phyloP scores from a whole-genome alignment of 129 eudicot genomes.

The Saposhnikovia divaricata region DNA sequence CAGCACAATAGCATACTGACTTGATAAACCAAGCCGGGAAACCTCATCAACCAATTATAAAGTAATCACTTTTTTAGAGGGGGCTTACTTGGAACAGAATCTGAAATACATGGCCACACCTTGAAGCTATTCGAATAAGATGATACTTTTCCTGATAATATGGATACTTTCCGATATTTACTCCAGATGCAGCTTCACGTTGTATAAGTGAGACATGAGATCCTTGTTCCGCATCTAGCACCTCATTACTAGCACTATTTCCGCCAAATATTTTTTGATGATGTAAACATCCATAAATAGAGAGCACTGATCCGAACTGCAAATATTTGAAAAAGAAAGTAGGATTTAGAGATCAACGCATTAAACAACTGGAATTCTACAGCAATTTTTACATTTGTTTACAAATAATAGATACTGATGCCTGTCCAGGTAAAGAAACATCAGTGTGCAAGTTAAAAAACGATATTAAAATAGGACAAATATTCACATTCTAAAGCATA shows the following conservation, averaged over 20 bases:
- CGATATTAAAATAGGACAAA: not conserved
- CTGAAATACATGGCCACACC: slow-evolving; percentile 50
- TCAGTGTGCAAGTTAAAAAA: not conserved
- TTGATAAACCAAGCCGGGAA: not conserved
- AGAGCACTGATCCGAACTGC: slow-evolving; percentile 63
- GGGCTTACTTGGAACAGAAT: slow-evolving; percentile 53
- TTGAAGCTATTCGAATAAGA: slow-evolving; percentile 20
- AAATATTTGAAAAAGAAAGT: not conserved
- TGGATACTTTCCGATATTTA: not conserved
- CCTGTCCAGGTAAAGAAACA: not conserved
- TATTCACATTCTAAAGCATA: not conserved
- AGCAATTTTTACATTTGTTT: not conserved
- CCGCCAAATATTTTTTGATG: slow-evolving; percentile 19
- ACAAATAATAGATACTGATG: not conserved
- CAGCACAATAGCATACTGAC: not conserved
- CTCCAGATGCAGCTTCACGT: slow-evolving; percentile 22
- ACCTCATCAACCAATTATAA: not conserved
- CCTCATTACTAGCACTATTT: slow-evolving; percentile 8
- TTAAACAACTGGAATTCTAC: not conserved
- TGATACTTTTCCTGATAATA: slow-evolving; percentile 22
- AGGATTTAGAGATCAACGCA: not conserved
- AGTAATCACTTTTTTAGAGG: not conserved
- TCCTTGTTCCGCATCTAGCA: slow-evolving; percentile 38
- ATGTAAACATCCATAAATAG: slow-evolving; percentile 50
- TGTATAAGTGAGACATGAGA: slow-evolving; percentile 29